phyloP scores from a whole-genome alignment of 2,329 filamentous ascomycete genomes.

The Chaetomium globosum region DNA sequence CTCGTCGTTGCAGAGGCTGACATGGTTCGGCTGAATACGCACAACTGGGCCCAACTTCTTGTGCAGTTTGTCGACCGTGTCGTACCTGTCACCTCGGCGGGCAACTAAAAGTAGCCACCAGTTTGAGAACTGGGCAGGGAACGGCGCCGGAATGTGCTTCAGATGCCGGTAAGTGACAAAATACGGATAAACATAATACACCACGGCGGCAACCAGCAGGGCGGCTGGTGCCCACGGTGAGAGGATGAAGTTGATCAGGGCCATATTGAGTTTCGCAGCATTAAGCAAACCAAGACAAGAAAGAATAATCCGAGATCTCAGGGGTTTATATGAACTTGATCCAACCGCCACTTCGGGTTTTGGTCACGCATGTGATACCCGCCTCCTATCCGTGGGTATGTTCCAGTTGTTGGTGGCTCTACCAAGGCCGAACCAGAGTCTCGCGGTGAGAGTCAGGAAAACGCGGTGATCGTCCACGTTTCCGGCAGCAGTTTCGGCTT shows the following conservation, averaged over 20 bases:
- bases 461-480: neutral
- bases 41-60: slow-evolving; percentile 77
- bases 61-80: slow-evolving; percentile 70
- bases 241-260: slow-evolving; percentile 36
- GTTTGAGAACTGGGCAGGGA: slow-evolving; percentile 69
- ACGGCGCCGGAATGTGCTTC: slow-evolving; percentile 62
- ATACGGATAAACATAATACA: slow-evolving; percentile 63
- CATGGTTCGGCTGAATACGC: slow-evolving; percentile 80
- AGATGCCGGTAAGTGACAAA: slow-evolving; percentile 57
- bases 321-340: neutral
- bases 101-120: slow-evolving; percentile 74
- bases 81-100: slow-evolving; percentile 67
- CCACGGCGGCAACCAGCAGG: slow-evolving; percentile 52
- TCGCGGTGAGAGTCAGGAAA: neutral
- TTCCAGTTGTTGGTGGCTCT: neutral
- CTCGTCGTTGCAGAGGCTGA: slow-evolving; percentile 78
- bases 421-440: slow-evolving; percentile 7
- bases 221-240: slow-evolving; percentile 53
- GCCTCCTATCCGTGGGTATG: neutral
- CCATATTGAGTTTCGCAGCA: slow-evolving; percentile 27
- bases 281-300: neutral
- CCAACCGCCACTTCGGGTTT: neutral
- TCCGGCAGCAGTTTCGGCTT: slow-evolving; percentile 26
- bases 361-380: neutral
- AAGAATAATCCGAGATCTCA: neutral